Base-by-base conservation (phyloP, 208 protist genomes). In the Trypanosoma platydactyli region DNA sequence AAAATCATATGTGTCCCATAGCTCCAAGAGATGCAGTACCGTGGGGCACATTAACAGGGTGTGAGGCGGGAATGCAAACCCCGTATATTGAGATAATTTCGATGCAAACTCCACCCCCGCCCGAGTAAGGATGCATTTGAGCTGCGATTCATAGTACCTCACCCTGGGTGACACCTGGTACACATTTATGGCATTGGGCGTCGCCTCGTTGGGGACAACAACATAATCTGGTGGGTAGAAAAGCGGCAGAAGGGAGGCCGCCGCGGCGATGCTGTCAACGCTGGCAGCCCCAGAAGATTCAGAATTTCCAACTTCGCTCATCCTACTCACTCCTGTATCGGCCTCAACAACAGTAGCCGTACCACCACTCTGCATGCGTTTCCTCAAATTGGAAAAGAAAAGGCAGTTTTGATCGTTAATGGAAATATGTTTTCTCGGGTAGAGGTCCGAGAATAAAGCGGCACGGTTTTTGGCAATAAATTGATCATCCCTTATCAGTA, bases 1-100 rank as follows among this genome's bases (percentile, higher is more conserved):
- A 62, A 90, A 93, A n/a, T 86, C 81, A 64, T 82, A 93, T 5
- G 79, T 80, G 33, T 93, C 87, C 83, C 83, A 90, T 46, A 93
- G 30, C 67, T 93, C 81, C 59, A 92, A 71, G 55, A 92, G 68
- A 40, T 72, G 64, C 60, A 92, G 85, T 30, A 92, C 75, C n/a
- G 71, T 83, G 0, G 86, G 81, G 64, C 86, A 92, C 75, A 90
- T 77, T 48, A 92, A 63, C 44, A 92, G 61, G 49, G 75, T 80
- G 59, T 92, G 85, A 18, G 77, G 73, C 20, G 86, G 86, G 46
- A 92, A 92, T 1, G 76, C 59, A 24, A 90, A 74, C 22, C 81
- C 80, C 9, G 83, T 90, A 15, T 60, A 63, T 22, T 61, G 68
- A 38, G 56, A 62, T 53, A 92, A 69, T 35, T 61, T 50, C 50